These are phyloP conservation scores for Prunus davidiana DNA, from an alignment of 306 rosid species.

Conservation along the genomic window DNA sequence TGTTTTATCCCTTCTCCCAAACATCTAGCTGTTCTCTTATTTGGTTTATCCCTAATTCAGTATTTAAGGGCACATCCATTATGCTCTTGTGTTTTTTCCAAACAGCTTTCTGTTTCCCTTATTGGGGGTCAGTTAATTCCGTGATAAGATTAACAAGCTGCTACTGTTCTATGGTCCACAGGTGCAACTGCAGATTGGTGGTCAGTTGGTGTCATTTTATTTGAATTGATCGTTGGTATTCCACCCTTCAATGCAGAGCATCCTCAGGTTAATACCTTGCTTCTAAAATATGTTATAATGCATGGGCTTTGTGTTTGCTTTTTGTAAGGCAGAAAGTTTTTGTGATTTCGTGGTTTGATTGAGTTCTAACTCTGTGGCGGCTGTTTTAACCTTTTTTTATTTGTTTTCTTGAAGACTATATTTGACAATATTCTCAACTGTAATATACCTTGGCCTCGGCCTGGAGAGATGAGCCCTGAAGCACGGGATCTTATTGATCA, in stretches of 20 bases:
- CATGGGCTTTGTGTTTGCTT: neutral
- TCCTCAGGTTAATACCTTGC: slow-evolving; percentile 73
- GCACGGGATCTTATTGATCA: slow-evolving; percentile 86
- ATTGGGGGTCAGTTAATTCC: slow-evolving; percentile 12
- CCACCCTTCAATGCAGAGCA: slow-evolving; percentile 99
- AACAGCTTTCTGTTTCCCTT: neutral
- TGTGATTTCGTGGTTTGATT: slow-evolving; percentile 15
- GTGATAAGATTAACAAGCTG: slow-evolving; percentile 2
- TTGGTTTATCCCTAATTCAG: neutral
- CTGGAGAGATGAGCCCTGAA: slow-evolving; percentile 86
- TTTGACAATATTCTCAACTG: slow-evolving; percentile 96
- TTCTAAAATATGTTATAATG: neutral
- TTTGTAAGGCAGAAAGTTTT: neutral
- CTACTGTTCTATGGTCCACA: slow-evolving; percentile 26
- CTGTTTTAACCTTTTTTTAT: slow-evolving; percentile 3
- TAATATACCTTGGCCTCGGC: slow-evolving; percentile 92
- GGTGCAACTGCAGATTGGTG: slow-evolving; percentile 99
- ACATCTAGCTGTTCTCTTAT: neutral
- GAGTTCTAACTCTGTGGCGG: neutral
- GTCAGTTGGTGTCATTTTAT: slow-evolving; percentile 98
- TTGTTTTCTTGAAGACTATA: slow-evolving; percentile 57
- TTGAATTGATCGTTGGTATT: slow-evolving; percentile 95
- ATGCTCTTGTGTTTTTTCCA: neutral
- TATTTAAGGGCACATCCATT: neutral
- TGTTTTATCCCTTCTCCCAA: neutral